Evolutionary conservation across 768 basidiomycete genomes (phyloP).

Genomic region (Suillus discolor): DNA sequence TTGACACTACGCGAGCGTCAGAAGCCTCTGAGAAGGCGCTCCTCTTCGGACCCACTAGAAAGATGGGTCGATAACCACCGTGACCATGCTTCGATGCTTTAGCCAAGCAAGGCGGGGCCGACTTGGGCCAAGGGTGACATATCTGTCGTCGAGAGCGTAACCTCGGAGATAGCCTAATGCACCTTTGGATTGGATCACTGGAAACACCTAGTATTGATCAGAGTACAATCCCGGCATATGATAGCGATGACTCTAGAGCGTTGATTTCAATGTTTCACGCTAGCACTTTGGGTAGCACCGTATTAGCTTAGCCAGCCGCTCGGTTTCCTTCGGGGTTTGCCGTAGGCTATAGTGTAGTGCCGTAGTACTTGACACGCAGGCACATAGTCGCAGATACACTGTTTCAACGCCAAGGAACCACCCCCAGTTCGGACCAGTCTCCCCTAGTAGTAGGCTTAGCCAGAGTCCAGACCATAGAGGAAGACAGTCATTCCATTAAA

Average conservation of each 20-base stretch:
- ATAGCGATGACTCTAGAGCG: not conserved
- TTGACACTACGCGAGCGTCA: slow-evolving; percentile 10
- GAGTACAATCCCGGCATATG: too few relatives aligned
- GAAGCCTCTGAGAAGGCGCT: slow-evolving; percentile 13
- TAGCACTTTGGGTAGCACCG: too few relatives aligned
- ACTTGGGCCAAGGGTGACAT: not conserved
- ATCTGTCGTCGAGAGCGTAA: not conserved
- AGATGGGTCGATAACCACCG: not conserved
- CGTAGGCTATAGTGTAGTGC: too few relatives aligned
- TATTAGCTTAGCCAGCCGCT: too few relatives aligned
- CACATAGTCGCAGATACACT: too few relatives aligned
- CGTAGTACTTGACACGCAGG: too few relatives aligned
- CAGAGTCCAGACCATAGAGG: not conserved
- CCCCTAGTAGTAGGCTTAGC: not conserved
- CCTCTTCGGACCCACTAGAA: slow-evolving; percentile 17
- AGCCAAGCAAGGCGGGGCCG: slow-evolving; percentile 9
- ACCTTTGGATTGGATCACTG: not conserved
- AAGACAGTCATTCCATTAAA: not conserved
- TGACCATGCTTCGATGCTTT: not conserved
- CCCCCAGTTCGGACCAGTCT: not conserved
- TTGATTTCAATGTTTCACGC: not conserved
- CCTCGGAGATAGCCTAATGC: not conserved
- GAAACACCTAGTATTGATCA: not conserved
- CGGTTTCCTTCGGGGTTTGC: too few relatives aligned
- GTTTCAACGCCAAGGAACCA: not conserved